A percentile compares a stretch with the other conserved stretches of the same genome.
Evolutionary conservation across 768 basidiomycete genomes (phyloP).

Genomic region (Termitomyces sp.): DNA sequence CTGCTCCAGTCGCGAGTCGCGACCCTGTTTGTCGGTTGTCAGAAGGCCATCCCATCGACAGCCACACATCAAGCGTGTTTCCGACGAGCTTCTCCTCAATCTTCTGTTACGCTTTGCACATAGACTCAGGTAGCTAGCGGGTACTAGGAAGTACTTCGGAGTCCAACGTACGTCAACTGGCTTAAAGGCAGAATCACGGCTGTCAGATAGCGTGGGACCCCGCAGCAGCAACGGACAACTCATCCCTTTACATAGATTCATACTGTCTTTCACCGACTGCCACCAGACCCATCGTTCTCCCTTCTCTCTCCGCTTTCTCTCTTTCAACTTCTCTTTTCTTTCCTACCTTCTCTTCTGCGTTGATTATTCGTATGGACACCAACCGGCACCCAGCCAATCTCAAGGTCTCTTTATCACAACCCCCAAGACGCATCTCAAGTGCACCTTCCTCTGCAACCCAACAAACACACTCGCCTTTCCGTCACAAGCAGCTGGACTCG

Average conservation of each 20-base stretch:
- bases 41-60: background rate
- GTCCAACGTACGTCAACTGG: conserved; percentile 9
- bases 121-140: background rate
- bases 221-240: conserved; percentile 2
- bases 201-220: conserved; percentile 14
- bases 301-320: conserved; percentile 14
- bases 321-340: conserved; percentile 12
- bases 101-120: conserved; percentile 9
- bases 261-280: conserved; percentile 4
- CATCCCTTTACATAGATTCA: background rate
- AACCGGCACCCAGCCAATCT: conserved; percentile 16
- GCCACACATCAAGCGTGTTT: background rate
- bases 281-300: conserved; percentile 3
- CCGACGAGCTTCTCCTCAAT: background rate
- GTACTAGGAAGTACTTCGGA: conserved; percentile 6
- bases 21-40: background rate
- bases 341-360: conserved; percentile 17
- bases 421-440: conserved; percentile 18
- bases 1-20: background rate
- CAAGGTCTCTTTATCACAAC: conserved; percentile 25
- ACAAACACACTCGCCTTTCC: conserved; percentile 24
- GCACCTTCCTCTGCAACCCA: conserved; percentile 17
- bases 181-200: conserved; percentile 1
- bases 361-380: conserved; percentile 21
- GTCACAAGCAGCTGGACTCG: conserved; percentile 22